Percentiles rank a stretch among this genome's conserved stretches.
Conservation (phyloP, 768 basidiomycete genomes). For the Clavulina sp. region DNA sequence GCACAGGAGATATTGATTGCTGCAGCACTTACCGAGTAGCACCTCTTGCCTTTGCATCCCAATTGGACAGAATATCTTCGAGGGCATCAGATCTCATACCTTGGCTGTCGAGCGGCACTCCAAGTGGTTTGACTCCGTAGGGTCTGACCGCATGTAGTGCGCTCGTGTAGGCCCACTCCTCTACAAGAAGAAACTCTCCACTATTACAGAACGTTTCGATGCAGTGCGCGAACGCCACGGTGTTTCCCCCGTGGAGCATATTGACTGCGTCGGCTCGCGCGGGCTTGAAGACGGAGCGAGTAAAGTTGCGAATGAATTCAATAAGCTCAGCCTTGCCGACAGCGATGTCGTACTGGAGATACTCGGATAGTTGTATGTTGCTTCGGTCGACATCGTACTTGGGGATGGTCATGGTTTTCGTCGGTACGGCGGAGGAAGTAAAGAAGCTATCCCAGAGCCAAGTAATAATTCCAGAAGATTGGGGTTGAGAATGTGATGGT, state of each 20-base stretch:
- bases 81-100: constrained; percentile 52
- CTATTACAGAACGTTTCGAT: constrained; percentile 43
- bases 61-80: constrained; percentile 38
- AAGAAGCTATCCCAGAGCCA: constrained; percentile 11
- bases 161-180: constrained; percentile 65
- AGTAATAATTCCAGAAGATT: constrained; percentile 43
- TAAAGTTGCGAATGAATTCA: constrained; percentile 39
- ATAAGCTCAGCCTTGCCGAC: constrained; percentile 41
- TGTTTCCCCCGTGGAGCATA: constrained; percentile 48
- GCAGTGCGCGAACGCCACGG: constrained; percentile 49
- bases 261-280: constrained; percentile 39
- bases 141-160: constrained; percentile 25
- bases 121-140: constrained; percentile 28
- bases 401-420: constrained; percentile 34
- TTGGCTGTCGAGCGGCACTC: constrained; percentile 49
- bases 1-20: too few species aligned
- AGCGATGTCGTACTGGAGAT: constrained; percentile 49
- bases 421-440: constrained; percentile 12
- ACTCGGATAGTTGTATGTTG: constrained; percentile 37
- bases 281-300: constrained; percentile 26
- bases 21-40: constrained; percentile 45
- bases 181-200: constrained; percentile 23
- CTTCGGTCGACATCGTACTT: constrained; percentile 40
- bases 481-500: constrained; percentile 13
- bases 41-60: constrained; percentile 43